Evolutionary conservation across 2,329 filamentous ascomycete species (phyloP).

Genomic region (Aspergillus texensis): DNA sequence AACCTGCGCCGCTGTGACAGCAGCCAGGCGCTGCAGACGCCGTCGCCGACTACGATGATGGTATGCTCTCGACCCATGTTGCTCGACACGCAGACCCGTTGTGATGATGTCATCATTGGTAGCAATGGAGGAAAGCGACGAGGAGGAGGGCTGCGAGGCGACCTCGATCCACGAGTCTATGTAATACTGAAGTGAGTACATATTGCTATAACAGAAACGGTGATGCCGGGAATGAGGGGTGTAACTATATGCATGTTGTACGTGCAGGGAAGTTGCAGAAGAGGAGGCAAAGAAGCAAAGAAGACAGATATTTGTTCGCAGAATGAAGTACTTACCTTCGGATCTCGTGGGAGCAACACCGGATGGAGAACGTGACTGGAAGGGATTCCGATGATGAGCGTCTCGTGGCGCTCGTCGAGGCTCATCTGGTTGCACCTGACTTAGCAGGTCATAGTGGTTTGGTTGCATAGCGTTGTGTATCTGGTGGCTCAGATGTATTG

Average conservation of each 20-base stretch:
- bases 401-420: constrained; percentile 40
- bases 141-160: constrained; percentile 88
- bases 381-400: constrained; percentile 31
- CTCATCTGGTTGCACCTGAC: constrained; percentile 36
- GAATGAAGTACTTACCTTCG: constrained; percentile 41
- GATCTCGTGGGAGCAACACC: constrained; percentile 43
- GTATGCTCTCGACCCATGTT: constrained; percentile 54
- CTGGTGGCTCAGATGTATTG: not conserved
- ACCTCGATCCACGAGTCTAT: constrained; percentile 97
- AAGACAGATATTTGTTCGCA: constrained; percentile 5
- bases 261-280: constrained; percentile 15
- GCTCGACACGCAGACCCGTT: constrained; percentile 77
- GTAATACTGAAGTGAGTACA: constrained; percentile 51
- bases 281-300: not conserved
- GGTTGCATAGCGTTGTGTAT: constrained; percentile 38
- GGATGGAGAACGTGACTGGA: constrained; percentile 38
- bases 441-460: constrained; percentile 41
- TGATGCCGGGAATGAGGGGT: constrained; percentile 12
- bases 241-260: constrained; percentile 24
- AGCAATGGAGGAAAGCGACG: constrained; percentile 79
- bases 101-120: constrained; percentile 82
- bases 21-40: constrained; percentile 37
- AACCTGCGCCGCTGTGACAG: constrained; percentile 43
- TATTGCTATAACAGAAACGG: constrained; percentile 19
- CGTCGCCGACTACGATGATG: constrained; percentile 61